Conservation (phyloP, 2,329 filamentous ascomycete genomes). For the Diaporthe citrichinensis region DNA sequence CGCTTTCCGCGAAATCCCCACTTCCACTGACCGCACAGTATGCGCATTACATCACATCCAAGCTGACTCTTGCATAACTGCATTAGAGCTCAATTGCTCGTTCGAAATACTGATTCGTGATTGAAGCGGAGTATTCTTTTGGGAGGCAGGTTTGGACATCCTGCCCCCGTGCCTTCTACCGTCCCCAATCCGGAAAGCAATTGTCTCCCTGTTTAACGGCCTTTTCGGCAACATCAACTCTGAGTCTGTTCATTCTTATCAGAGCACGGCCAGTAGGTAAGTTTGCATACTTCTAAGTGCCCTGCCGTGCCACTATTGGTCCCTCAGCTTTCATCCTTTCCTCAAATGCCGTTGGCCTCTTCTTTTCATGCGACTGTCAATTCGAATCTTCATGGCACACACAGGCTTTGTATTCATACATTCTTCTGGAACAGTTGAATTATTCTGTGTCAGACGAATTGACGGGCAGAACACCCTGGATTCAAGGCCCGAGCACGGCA, state of each 20-base stretch:
- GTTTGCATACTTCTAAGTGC: not conserved
- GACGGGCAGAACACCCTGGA: not conserved
- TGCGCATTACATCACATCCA: constrained; percentile 9
- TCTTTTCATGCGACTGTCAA: not conserved
- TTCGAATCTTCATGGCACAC: not conserved
- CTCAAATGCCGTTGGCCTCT: not conserved
- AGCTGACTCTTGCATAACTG: not conserved
- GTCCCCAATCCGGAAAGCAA: not conserved
- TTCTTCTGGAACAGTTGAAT: not conserved
- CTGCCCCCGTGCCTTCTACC: not conserved
- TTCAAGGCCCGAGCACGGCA: not conserved
- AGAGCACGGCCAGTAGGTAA: not conserved
- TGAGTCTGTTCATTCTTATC: not conserved
- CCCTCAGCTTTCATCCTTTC: not conserved
- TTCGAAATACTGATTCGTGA: not conserved
- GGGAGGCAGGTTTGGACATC: not conserved
- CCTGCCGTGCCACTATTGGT: not conserved
- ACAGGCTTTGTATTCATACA: no score
- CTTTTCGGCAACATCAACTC: not conserved
- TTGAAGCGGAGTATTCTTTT: not conserved
- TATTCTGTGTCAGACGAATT: not conserved
- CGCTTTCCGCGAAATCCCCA: constrained; percentile 18
- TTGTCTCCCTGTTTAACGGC: not conserved
- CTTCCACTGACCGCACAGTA: not conserved
- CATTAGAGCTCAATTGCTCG: not conserved